Evolutionary conservation across 1,284 basidiomycete genomes (phyloP), one percentile per base, ranked within the genome.

Genomic region (Ceratobasidium theobromae): DNA sequence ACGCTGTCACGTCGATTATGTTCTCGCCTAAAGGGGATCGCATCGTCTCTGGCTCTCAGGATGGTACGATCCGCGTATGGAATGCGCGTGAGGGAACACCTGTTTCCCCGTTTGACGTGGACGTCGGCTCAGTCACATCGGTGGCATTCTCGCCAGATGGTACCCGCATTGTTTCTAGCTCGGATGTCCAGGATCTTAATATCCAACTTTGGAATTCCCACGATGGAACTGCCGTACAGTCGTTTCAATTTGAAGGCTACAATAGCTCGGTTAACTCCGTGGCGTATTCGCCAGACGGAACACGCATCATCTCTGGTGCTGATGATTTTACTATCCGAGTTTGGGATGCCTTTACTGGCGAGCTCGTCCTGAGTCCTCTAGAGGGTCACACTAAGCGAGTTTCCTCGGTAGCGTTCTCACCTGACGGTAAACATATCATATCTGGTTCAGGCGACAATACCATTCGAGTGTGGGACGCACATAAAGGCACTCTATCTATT

Each of bases 371-470:
- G 6, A 18, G 45, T 18, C 38, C 62, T 3, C n/a, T 66, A 9
- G 51, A 66, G 9, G 43, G 43, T 14, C 67, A 68, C 40, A 66
- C 67, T 40, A 27, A 65, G 33, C 27, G n/a, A 4, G 52, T 68
- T 35, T 23, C 14, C 16, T 66, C 35, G 23, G 41, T 69, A 6
- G 66, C 54, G 16, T 67, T 67, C 30, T 67, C 66, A 11, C 57
- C 55, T 28, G 57, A 69, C 62, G 66, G 68, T 5, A 46, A 28
- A 12, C n/a, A 11, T 30, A 18, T 69, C 16, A 65, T 49, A 4
- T 67, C 66, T 14, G 66, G 66, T 11, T 68, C 68, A 6, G 6
- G 40, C 8, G 68, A 69, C 45, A n/a, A n/a, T n/a, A n/a, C n/a
- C n/a, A n/a, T n/a, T n/a, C n/a, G n/a, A n/a, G n/a, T n/a, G n/a